These are phyloP conservation scores for Arthrobotrys entomopaga DNA, from an alignment of 2,329 filamentous ascomycete genomes.

Conservation along the genomic window DNA sequence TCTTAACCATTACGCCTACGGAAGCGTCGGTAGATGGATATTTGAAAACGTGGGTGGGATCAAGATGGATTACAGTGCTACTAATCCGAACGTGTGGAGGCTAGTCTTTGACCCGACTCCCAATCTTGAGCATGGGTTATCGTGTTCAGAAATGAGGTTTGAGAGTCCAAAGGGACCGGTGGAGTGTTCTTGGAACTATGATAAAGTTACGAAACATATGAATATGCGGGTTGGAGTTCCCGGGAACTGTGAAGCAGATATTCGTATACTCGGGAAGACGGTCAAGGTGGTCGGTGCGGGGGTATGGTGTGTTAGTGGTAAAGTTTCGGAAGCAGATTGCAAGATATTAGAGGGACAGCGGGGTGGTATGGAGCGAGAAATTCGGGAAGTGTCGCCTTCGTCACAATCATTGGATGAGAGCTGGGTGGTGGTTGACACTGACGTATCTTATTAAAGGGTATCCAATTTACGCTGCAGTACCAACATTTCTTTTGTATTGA, in stretches of 20 bases:
- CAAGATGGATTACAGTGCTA: slow-evolving; percentile 56
- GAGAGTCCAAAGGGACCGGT: slow-evolving; percentile 33
- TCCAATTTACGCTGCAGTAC: too few species aligned
- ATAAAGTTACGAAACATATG: slow-evolving; percentile 9
- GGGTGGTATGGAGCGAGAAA: not conserved
- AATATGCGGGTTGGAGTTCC: slow-evolving; percentile 24
- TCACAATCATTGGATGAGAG: not conserved
- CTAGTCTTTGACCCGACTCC: slow-evolving; percentile 38
- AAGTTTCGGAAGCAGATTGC: slow-evolving; percentile 11
- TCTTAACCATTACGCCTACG: slow-evolving; percentile 67
- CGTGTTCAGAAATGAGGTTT: slow-evolving; percentile 32
- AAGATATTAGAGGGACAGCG: not conserved
- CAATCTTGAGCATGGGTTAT: slow-evolving; percentile 21
- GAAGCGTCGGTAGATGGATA: slow-evolving; percentile 66
- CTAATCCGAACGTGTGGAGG: not conserved
- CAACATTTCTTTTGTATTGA: too few species aligned
- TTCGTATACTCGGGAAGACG: slow-evolving; percentile 24
- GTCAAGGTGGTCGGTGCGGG: slow-evolving; percentile 12
- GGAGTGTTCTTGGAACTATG: slow-evolving; percentile 37
- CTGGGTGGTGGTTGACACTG: not conserved
- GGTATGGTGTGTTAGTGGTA: slow-evolving; percentile 14
- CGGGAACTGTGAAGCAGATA: slow-evolving; percentile 40
- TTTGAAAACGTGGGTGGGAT: slow-evolving; percentile 64
- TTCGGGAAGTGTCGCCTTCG: not conserved
- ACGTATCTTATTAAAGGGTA: too few species aligned